Evolutionary conservation across 2,329 filamentous ascomycete species (phyloP).

Genomic region (Xylariaceae sp.): DNA sequence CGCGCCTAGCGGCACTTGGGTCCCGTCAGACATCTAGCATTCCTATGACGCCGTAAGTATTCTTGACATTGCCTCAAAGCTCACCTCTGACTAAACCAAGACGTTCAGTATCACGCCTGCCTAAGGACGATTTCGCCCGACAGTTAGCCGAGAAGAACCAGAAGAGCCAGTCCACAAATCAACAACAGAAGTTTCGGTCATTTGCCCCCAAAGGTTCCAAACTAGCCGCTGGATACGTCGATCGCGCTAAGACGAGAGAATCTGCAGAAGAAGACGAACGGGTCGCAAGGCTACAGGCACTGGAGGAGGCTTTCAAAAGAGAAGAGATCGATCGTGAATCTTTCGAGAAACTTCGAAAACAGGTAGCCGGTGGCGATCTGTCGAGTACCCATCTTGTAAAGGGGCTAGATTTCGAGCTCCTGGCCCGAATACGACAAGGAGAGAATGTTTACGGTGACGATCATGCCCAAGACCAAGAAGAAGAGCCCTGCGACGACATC

Average conservation of each 20-base stretch:
- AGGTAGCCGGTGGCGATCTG: conserved; percentile 81
- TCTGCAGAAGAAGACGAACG: conserved; percentile 53
- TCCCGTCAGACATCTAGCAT: conserved; percentile 78
- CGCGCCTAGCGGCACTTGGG: conserved; percentile 55
- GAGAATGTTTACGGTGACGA: conserved; percentile 60
- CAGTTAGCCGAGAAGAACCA: conserved; percentile 80
- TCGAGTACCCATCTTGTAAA: conserved; percentile 84
- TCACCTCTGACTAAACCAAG: conserved; percentile 37
- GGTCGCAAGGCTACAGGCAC: conserved; percentile 66
- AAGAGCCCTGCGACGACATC: conserved; percentile 44
- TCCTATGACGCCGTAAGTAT: conserved; percentile 85
- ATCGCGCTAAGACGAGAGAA: conserved; percentile 68
- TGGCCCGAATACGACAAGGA: conserved; percentile 66
- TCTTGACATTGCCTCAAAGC: not conserved
- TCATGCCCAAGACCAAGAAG: conserved; percentile 28
- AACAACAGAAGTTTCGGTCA: conserved; percentile 72
- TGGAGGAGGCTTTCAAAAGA: conserved; percentile 79
- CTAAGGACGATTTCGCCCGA: conserved; percentile 71
- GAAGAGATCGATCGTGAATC: conserved; percentile 78
- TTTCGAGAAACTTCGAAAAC: conserved; percentile 70
- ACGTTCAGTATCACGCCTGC: conserved; percentile 58
- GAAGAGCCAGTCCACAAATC: conserved; percentile 54
- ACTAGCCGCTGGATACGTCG: conserved; percentile 76
- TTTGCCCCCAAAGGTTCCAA: conserved; percentile 80
- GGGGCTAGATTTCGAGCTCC: conserved; percentile 80